Percentiles rank a stretch among this genome's conserved stretches.
phyloP scores from a whole-genome alignment of 352 stramenopile species.

The Phytophthora idaei region DNA sequence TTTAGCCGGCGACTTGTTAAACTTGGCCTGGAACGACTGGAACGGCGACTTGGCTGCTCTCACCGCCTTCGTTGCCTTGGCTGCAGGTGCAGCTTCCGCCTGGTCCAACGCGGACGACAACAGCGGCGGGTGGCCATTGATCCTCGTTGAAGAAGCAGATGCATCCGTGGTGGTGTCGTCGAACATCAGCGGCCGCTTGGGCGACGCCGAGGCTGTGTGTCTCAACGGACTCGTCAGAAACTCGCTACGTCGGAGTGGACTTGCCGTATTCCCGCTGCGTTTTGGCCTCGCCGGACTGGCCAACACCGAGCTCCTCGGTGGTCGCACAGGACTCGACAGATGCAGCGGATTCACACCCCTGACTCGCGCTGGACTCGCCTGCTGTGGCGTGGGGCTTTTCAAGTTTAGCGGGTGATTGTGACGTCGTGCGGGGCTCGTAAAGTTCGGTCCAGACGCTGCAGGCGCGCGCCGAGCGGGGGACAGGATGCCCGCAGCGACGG shows the following conservation, averaged over 20 bases:
- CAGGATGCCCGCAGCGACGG: conserved; percentile 23
- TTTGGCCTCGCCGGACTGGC: conserved; percentile 35
- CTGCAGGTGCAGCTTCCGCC: conserved; percentile 41
- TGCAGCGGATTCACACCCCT: conserved; percentile 26
- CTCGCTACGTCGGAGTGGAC: conserved; percentile 40
- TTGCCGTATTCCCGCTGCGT: conserved; percentile 29
- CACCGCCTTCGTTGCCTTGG: conserved; percentile 24
- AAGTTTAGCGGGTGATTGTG: conserved; percentile 17
- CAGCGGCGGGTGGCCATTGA: conserved; percentile 31
- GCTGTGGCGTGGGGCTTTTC: conserved; percentile 30
- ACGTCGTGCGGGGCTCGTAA: conserved; percentile 31
- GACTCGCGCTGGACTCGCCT: conserved; percentile 30
- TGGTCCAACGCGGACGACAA: conserved; percentile 48
- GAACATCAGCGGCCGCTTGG: conserved; percentile 45
- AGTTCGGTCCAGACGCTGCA: conserved; percentile 7
- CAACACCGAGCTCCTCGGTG: conserved; percentile 15
- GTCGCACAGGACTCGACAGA: conserved; percentile 41
- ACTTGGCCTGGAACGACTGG: conserved; percentile 82
- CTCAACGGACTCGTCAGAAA: conserved; percentile 44
- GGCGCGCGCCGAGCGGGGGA: conserved; percentile 29
- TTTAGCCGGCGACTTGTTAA: conserved; percentile 38
- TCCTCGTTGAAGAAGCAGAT: conserved; percentile 7
- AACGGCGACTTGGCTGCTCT: conserved; percentile 71
- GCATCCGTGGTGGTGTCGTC: conserved; percentile 19
- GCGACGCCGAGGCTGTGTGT: conserved; percentile 37